Base-by-base conservation (phyloP, 2,329 filamentous ascomycete species). In the Exophiala calicioides region DNA sequence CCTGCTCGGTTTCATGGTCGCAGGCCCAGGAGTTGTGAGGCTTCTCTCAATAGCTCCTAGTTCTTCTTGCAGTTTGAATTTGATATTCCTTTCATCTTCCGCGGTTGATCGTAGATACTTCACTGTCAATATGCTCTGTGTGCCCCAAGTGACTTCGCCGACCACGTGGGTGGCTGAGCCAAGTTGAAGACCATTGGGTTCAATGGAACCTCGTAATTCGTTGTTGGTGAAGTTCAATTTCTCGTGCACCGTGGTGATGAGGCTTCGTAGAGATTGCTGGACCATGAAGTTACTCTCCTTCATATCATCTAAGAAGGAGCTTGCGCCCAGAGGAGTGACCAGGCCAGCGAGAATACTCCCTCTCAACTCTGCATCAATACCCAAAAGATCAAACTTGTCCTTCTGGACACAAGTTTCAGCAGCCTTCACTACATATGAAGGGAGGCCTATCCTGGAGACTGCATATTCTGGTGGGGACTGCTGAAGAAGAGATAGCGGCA, bases 281-380 rank as follows among this genome's bases (percentile, higher is more conserved):
- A 57, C 34, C 5, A 13, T 30, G n/a, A 45, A 31, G 24, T 43
- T 45, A 20, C 40, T 49, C 4, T 48, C 44, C 1, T 27, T 37
- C 13, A 23, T 26, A 16, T 57, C 52, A 15, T 24, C 16, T 13
- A 60, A 32, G 34, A 51, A 55, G 19, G 15, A 5, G 13, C 49
- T 44, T 7, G 57, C 47, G 21, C 51, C 56, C 4, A 21, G 21
- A 13, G 46, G 26, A 26, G 19, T 21, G 9, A 50, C 19, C 33
- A 60, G 27, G 10, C 50, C 57, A 1, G 58, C 30, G 2, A 60
- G 18, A 12, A 60, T 48, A 30, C 57, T 60, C 15, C 42, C 54
- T 16, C 47, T 44, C 12, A 60, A 31, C 12, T 49, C 51, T 30
- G 39, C 15, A 13, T 38, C 39, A 20, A 59, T 43, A 13, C 43